These are phyloP conservation scores for Aspergillus amoenus DNA, from an alignment of 2,329 filamentous ascomycete genomes.

Conservation along the genomic window DNA sequence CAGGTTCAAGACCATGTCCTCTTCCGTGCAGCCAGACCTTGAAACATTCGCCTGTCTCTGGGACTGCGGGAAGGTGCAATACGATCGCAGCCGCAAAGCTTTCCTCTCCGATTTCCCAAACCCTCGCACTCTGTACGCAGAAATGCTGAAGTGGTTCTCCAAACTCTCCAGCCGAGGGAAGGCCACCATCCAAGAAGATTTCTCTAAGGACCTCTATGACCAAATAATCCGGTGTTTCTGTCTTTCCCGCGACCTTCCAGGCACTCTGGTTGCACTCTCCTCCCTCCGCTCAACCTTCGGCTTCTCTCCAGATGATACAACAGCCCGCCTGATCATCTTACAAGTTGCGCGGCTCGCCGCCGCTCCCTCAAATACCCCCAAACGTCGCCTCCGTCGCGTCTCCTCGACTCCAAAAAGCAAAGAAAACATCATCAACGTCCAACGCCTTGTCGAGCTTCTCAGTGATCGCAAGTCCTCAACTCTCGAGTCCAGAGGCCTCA, in stretches of 20 bases:
- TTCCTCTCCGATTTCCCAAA: slow-evolving; percentile 49
- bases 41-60: slow-evolving; percentile 70
- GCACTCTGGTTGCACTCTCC: slow-evolving; percentile 51
- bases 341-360: slow-evolving; percentile 48
- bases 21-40: slow-evolving; percentile 59
- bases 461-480: slow-evolving; percentile 36
- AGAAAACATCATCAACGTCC: slow-evolving; percentile 46
- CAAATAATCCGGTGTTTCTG: slow-evolving; percentile 54
- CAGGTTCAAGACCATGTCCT: slow-evolving; percentile 57
- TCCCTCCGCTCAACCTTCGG: slow-evolving; percentile 46
- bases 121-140: slow-evolving; percentile 46
- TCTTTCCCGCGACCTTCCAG: slow-evolving; percentile 48
- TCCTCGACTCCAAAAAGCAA: slow-evolving; percentile 43
- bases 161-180: slow-evolving; percentile 30
- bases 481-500: slow-evolving; percentile 32
- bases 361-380: slow-evolving; percentile 33
- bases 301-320: slow-evolving; percentile 47
- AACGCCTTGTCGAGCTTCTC: slow-evolving; percentile 46
- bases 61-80: slow-evolving; percentile 51
- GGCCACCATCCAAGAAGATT: slow-evolving; percentile 33
- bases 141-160: slow-evolving; percentile 50
- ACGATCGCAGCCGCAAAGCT: slow-evolving; percentile 48
- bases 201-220: slow-evolving; percentile 52
- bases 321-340: slow-evolving; percentile 49
- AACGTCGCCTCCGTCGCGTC: slow-evolving; percentile 41